Base-by-base conservation (phyloP, 768 basidiomycete species). In the Suillus spraguei region DNA sequence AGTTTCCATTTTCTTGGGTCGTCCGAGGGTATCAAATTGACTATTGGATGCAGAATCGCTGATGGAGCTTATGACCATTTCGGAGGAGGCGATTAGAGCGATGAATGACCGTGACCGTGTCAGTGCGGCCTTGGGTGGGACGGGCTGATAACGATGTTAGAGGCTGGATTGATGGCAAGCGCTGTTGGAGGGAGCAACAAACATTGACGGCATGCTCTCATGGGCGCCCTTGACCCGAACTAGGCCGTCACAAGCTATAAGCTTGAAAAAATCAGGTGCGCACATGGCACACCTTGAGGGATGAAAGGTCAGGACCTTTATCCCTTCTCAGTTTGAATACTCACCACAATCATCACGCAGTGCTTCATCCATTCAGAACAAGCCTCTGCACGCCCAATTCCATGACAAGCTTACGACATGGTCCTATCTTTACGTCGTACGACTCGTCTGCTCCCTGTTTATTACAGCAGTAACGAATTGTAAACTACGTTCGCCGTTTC, bases 81-180 rank as follows among this genome's bases (percentile, higher is more conserved):
- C 79, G 2, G 78, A 81, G 55, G 63, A 68, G 16, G 73, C 80
- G 0, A 54, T 79, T 13, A 61, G 59, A 10, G 72, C 71, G 11
- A 63, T 79, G 28, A 69, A 65, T 11, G 72, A 74, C 38, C 77
- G 78, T 3, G 72, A 80, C 46, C 64, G 63, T 22, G 50, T 74
- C 7, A 63, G 69, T 49, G 64, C 60, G 5, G 14, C 38, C 2
- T 53, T 65, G 35, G 61, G 59, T 32, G n/a, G n/a, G 66, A 35
- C 60, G 53, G n/a, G n/a, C 60, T 20, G 53, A 60, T 39, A 55
- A 13, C 5, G 63, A 47, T 35, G 13, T 20, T 8, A 8, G 50
- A 24, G 55, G n/a, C n/a, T n/a, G n/a, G n/a, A n/a, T n/a, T n/a
- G n/a, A 17, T 9, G 9, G 36, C 38, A 14, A 39, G 9, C 5